Conservation (phyloP, 1,284 basidiomycete genomes). For the Moesziomyces sp. region DNA sequence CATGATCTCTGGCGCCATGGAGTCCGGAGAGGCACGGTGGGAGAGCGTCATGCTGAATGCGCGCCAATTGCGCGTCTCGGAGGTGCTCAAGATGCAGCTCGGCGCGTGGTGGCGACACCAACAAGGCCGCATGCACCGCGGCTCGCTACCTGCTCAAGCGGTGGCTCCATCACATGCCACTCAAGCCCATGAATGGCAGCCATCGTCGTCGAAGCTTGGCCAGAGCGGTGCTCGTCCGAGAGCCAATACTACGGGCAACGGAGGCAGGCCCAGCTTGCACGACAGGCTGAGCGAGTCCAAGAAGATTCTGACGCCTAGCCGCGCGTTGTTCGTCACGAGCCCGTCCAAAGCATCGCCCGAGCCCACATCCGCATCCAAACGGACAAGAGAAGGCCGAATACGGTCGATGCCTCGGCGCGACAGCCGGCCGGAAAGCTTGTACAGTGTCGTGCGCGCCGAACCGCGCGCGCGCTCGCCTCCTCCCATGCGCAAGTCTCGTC, state of each 20-base stretch:
- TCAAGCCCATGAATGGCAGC: background rate
- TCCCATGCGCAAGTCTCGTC: background rate
- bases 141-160: background rate
- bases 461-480: background rate
- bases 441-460: background rate
- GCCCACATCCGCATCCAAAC: background rate
- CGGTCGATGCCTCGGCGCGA: background rate
- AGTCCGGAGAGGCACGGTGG: constrained; percentile 13
- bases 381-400: background rate
- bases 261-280: background rate
- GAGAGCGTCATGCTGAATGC: constrained; percentile 29
- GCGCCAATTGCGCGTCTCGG: constrained; percentile 6
- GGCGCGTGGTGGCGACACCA: constrained; percentile 19
- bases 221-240: background rate
- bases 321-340: background rate
- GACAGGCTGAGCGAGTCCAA: background rate
- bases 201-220: background rate
- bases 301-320: background rate
- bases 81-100: constrained; percentile 6
- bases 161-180: background rate
- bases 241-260: background rate
- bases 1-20: constrained; percentile 12
- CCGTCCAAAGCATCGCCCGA: background rate
- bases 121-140: background rate
- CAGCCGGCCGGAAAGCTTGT: background rate